phyloP scores from a whole-genome alignment of 768 basidiomycete genomes.

The Lactarius vividus region DNA sequence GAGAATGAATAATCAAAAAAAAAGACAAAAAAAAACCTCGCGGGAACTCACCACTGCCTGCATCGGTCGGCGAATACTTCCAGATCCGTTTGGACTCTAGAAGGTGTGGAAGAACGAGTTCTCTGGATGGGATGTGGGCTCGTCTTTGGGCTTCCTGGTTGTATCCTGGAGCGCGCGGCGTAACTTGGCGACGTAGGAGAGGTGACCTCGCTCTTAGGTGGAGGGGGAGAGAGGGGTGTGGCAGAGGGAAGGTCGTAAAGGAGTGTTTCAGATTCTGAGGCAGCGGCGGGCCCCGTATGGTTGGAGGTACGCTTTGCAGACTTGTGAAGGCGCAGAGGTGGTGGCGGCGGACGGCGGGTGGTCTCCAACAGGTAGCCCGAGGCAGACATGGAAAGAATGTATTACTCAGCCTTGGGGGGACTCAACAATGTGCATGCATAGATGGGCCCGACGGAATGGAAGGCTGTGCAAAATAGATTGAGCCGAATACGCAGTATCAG shows the following conservation, averaged over 20 bases:
- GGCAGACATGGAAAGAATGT: conserved; percentile 22
- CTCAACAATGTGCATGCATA: conserved; percentile 16
- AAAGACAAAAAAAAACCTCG: not conserved
- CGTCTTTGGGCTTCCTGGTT: conserved; percentile 38
- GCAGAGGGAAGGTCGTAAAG: conserved; percentile 30
- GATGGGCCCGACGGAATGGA: conserved; percentile 5
- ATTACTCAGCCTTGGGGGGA: conserved; percentile 1
- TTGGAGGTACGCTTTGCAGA: conserved; percentile 19
- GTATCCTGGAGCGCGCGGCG: conserved; percentile 16
- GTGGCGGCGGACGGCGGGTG: conserved; percentile 28
- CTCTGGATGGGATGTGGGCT: conserved; percentile 58
- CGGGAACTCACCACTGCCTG: conserved; percentile 61
- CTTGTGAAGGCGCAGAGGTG: conserved; percentile 25
- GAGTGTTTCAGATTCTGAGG: conserved; percentile 27
- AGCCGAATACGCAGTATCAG: conserved; percentile 21
- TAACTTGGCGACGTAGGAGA: conserved; percentile 25
- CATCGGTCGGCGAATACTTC: conserved; percentile 78
- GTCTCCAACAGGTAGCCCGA: conserved; percentile 25
- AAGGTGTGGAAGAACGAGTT: conserved; percentile 67
- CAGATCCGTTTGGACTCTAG: conserved; percentile 63
- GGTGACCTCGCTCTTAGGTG: not conserved
- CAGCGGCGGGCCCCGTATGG: conserved; percentile 1
- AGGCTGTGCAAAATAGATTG: conserved; percentile 1
- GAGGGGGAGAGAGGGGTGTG: conserved; percentile 20
- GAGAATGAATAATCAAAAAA: conserved; percentile 7